Evolutionary conservation across 116 monocot species (phyloP), one percentile per base, ranked within the genome.

Genomic region (Iris pallida): DNA sequence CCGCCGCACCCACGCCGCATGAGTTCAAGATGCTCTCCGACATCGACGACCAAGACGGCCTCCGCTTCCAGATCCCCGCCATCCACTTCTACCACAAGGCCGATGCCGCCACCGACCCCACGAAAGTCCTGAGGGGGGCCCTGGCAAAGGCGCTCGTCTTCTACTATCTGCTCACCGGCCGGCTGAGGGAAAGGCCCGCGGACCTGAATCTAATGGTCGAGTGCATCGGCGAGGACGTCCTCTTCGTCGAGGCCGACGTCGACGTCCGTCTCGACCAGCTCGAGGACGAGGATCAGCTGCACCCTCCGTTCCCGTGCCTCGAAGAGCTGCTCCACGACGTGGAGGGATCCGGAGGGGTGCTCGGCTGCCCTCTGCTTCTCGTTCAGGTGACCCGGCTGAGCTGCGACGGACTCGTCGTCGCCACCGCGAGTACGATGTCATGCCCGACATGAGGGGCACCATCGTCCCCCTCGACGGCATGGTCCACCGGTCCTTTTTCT

Each of bases 361-460:
- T n/a, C n/a, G n/a, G n/a, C n/a, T n/a, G n/a, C n/a, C n/a, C n/a
- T n/a, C n/a, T n/a, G n/a, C n/a, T n/a, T n/a, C n/a, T n/a, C n/a
- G n/a, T n/a, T n/a, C n/a, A n/a, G n/a, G 83, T 85, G 53, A 85
- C 85, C 8, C 61, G 77, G 12, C 11, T 85, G 16, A 16, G 17
- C 7, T 85, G 85, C 48, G 81, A 81, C 3, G 81, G 85, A 0
- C 78, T 85, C 72, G 53, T 72, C 60, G 20, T 81, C 14, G 81
- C 63, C 79, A 79, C 72, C 78, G 64, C 20, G 83, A 83, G 78
- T 83, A 83, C 59, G 79, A 83, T 4, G 48, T 62, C 5, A 75
- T 83, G 4, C 58, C 78, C 6, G 74, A 82, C 78, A 77, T 75
- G 9, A 78, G 71, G 42, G 72, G 63, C 75, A 79, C 79, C 75